Evolutionary conservation across 2,329 filamentous ascomycete genomes (phyloP), one percentile per base, ranked within the genome.

Genomic region (Onygenales sp.): DNA sequence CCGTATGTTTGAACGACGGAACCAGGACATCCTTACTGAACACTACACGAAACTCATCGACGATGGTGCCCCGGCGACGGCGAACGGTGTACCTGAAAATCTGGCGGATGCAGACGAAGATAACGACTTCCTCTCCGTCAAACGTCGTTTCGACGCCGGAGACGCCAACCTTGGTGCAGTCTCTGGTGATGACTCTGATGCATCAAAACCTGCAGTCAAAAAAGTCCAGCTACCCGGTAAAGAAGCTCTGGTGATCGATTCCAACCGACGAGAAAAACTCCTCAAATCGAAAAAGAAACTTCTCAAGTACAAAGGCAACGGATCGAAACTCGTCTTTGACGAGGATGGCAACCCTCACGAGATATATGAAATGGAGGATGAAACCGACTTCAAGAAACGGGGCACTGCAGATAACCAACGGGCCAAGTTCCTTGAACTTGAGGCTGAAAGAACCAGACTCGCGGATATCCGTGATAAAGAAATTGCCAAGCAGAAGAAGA

Each of bases 1-100:
- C 70, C 86, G 89, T 61, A 97, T 98, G 93, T 96, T 97, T 70
- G 92, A 96, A 75, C 81, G 93, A 56, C 87, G 86, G 62, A 98
- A 98, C 71, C 92, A 97, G 71, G 91, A 96, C 66, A 87, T 98
- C 35, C 73, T 98, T 59, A 91, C 92, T n/a, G 84, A 86, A 53
- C 93, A 98, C 72, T 97, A 96, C 75, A 82, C 83, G 55, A 95
- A 92, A 65, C 79, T 98, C 58, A 84, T 97, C 56, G 78, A 78
- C 50, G 78, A 84, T 41, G 83, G 80, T 42, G 72, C 70, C 68
- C 77, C 55, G 57, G 69, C 60, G 70, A 72, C 57, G 66, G 69
- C 47, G 59, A 59, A 17, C 4, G 17, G 17, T n/a, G 59, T 66
- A 35, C 63, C 67, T 36, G 65, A 68, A 38, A 64, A 59, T 13